Percentiles rank a stretch among this genome's conserved stretches.
phyloP scores from a whole-genome alignment of 306 rosid species.

The Sicyos baderoa region DNA sequence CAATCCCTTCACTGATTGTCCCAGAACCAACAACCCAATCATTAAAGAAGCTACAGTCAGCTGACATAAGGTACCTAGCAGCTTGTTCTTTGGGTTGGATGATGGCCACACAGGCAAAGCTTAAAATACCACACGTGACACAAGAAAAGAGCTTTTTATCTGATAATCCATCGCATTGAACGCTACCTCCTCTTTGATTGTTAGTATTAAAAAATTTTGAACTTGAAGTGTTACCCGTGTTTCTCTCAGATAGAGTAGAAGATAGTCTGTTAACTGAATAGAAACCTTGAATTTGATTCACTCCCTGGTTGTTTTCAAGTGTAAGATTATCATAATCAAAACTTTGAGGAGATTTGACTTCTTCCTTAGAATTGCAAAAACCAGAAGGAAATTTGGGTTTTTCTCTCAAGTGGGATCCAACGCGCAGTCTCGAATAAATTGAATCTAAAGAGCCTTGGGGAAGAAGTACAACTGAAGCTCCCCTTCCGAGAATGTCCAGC shows the following conservation, averaged over 20 bases:
- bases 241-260: slow-evolving; percentile 41
- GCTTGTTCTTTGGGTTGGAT: slow-evolving; percentile 84
- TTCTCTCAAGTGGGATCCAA: slow-evolving; percentile 50
- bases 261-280: slow-evolving; percentile 49
- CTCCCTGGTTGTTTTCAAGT: slow-evolving; percentile 42
- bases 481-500: slow-evolving; percentile 72
- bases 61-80: slow-evolving; percentile 81
- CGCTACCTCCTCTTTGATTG: slow-evolving; percentile 33
- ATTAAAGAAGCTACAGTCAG: slow-evolving; percentile 79
- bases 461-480: slow-evolving; percentile 69
- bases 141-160: slow-evolving; percentile 92
- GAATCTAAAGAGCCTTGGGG: slow-evolving; percentile 79
- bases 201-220: slow-evolving; percentile 33
- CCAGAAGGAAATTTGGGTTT: slow-evolving; percentile 38
- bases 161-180: slow-evolving; percentile 52
- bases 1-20: slow-evolving; percentile 33
- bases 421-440: slow-evolving; percentile 69
- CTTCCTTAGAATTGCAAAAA: slow-evolving; percentile 42
- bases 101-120: slow-evolving; percentile 90
- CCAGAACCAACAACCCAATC: slow-evolving; percentile 77
- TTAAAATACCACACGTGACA: slow-evolving; percentile 86
- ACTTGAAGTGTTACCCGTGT: slow-evolving; percentile 38
- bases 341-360: slow-evolving; percentile 43
- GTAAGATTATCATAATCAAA: slow-evolving; percentile 59
- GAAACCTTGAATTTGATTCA: slow-evolving; percentile 40